Conservation (phyloP, 768 basidiomycete species). For the Leccinum disarticulatum region DNA sequence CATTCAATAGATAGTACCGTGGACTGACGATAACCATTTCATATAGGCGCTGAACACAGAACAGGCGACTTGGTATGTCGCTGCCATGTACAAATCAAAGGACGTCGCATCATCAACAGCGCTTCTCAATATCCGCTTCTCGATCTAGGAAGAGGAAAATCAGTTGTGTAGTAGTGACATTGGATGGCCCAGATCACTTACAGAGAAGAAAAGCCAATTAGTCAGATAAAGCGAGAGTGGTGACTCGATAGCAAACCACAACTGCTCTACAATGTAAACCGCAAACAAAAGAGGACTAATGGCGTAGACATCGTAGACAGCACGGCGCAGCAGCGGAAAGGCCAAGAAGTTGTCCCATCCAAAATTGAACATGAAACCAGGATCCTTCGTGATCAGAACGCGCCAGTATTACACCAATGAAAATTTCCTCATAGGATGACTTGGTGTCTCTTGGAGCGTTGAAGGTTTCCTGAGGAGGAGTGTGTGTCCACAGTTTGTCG, state of each 20-base stretch:
- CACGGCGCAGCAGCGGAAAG: slow-evolving; percentile 15
- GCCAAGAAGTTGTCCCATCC: slow-evolving; percentile 5
- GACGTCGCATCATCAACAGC: not conserved
- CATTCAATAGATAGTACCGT: not conserved
- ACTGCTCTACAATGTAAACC: slow-evolving; percentile 5
- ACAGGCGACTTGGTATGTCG: slow-evolving; percentile 13
- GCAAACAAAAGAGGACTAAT: slow-evolving; percentile 22
- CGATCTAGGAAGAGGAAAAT: slow-evolving; percentile 18
- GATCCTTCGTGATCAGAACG: slow-evolving; percentile 17
- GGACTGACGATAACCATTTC: slow-evolving; percentile 20
- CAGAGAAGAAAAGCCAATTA: slow-evolving; percentile 21
- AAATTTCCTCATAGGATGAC: slow-evolving; percentile 11
- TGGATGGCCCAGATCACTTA: slow-evolving; percentile 3
- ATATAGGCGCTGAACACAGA: slow-evolving; percentile 18
- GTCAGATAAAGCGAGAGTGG: slow-evolving; percentile 26
- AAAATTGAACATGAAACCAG: slow-evolving; percentile 8
- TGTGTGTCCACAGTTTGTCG: not conserved
- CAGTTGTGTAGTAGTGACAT: not conserved
- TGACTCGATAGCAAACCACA: slow-evolving; percentile 21
- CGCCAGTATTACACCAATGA: slow-evolving; percentile 29
- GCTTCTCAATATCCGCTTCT: slow-evolving; percentile 14
- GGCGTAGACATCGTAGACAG: slow-evolving; percentile 21
- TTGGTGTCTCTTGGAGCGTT: slow-evolving; percentile 1
- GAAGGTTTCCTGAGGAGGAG: not conserved
- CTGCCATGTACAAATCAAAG: slow-evolving; percentile 14